Conservation (phyloP, 495 filamentous ascomycete species). For the Tuber indicum region DNA sequence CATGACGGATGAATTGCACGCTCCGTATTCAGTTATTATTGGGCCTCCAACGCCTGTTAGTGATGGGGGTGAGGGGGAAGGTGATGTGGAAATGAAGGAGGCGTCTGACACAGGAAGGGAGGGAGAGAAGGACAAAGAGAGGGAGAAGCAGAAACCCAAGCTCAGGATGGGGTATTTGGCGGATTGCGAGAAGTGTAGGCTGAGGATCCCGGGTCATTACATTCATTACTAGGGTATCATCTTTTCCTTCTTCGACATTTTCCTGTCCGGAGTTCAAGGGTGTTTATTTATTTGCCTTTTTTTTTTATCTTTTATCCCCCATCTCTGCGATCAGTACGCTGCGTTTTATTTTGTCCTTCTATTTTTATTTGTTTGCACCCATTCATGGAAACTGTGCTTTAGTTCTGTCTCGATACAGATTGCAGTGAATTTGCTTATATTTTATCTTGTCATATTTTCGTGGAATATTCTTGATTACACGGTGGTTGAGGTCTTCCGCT, state of each 20-base stretch:
- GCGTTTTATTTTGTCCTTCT: background rate
- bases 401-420: background rate
- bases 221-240: constrained; percentile 21
- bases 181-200: constrained; percentile 34
- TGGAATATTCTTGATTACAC: background rate
- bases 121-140: background rate
- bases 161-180: constrained; percentile 34
- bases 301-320: constrained; percentile 10
- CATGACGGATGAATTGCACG: background rate
- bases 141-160: constrained; percentile 14
- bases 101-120: background rate
- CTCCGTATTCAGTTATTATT: constrained; percentile 14
- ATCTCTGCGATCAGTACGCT: background rate
- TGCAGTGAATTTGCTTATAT: background rate
- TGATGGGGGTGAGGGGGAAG: constrained; percentile 16
- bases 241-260: background rate
- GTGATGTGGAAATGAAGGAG: constrained; percentile 32
- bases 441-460: too few species aligned
- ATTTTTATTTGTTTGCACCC: constrained; percentile 14
- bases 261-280: background rate
- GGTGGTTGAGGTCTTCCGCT: background rate
- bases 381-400: background rate
- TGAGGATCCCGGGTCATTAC: constrained; percentile 36
- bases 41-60: constrained; percentile 25
- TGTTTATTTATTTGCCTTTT: constrained; percentile 14